Base-by-base conservation (phyloP, 768 basidiomycete species). In the Ramaria sp. region DNA sequence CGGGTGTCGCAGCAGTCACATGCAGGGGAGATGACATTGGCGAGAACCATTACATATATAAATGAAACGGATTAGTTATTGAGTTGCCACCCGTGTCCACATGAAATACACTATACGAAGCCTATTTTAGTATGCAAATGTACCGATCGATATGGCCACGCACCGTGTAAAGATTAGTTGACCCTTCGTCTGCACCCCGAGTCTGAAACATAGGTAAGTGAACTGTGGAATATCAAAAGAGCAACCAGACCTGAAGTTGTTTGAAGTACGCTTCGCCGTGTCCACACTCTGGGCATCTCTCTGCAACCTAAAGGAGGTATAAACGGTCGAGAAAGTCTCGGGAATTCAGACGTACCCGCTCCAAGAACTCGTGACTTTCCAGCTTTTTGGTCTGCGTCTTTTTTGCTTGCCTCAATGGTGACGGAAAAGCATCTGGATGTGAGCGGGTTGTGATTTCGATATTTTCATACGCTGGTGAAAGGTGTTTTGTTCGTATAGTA, bases 341-440 rank as follows among this genome's bases (percentile, higher is more conserved):
- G 39, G 48, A 51, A 15, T 27, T 22, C 53, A 17, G 37, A 64
- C 73, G 57, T 58, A 75, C 79, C 80, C 79, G 79, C 39, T 81
- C 75, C 63, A 82, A 78, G 45, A 78, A 70, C 37, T 88, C 86
- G 17, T 79, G 83, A 31, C 77, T 76, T 38, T 86, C 83, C 61
- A 90, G 87, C 17, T 74, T 70, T 66, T 89, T 90, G 10, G 89
- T 92, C 68, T 91, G 84, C 0, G 91, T 96, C 70, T 94, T 91
- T 56, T 88, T 77, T 63, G 91, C 91, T 63, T 94, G 89, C 64
- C 86, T 74, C 59, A 98, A 70, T 0, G 84, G 79, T 27, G 91
- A 93, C 0, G 96, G 95, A 68, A 98, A 97, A 3, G 96, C 95
- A 55, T 93, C 90, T 0, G 92, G 88, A 61, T 92, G 88, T 7